Evolutionary conservation across 2,329 filamentous ascomycete species (phyloP).

Genomic region (Fusarium napiforme): DNA sequence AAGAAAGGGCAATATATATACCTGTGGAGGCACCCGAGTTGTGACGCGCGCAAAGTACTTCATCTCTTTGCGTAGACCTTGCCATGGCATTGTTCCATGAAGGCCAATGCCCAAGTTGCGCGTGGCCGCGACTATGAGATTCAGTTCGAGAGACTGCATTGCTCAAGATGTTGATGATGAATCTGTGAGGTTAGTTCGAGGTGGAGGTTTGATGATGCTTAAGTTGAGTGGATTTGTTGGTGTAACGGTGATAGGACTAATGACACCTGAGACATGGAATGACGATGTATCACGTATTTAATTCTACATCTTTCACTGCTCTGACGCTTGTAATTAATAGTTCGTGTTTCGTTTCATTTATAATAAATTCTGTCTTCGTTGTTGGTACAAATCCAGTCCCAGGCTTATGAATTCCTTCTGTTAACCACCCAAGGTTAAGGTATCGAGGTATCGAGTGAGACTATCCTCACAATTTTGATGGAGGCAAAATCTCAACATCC

Average conservation of each 20-base stretch:
- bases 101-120: constrained; percentile 88
- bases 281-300: background rate
- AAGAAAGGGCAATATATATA: constrained; percentile 46
- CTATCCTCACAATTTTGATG: constrained; percentile 51
- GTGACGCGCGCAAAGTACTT: constrained; percentile 93
- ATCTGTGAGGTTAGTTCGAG: background rate
- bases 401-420: background rate
- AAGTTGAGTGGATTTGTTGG: constrained; percentile 27
- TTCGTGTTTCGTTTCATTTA: background rate
- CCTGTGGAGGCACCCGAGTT: constrained; percentile 66
- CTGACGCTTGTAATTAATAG: background rate
- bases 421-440: background rate
- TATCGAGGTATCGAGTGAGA: too few relatives aligned
- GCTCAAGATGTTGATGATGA: constrained; percentile 12
- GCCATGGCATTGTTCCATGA: constrained; percentile 86
- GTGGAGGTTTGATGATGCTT: background rate
- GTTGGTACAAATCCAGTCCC: background rate
- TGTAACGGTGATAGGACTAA: constrained; percentile 3
- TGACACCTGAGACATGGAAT: background rate
- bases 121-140: constrained; percentile 95
- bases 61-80: constrained; percentile 89
- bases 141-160: constrained; percentile 69
- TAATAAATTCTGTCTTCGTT: background rate
- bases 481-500: constrained; percentile 56
- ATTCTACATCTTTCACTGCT: background rate